phyloP scores from a whole-genome alignment of 768 basidiomycete genomes.

The Saitozyma sp. region DNA sequence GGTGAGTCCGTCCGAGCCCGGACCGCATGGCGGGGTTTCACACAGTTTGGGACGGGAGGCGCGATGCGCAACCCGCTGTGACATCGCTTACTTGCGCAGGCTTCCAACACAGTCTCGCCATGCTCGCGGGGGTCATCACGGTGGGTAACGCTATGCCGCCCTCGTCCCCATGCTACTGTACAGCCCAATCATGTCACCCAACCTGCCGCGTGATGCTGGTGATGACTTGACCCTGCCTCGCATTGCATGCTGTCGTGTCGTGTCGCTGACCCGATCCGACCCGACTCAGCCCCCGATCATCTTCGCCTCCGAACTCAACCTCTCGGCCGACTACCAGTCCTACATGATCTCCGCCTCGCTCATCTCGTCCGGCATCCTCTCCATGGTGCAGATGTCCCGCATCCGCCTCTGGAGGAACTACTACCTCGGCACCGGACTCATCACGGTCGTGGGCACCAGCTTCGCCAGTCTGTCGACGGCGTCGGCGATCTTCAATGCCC shows the following conservation, averaged over 20 bases:
- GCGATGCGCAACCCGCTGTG: background rate
- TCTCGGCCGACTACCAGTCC: slow-evolving; percentile 63
- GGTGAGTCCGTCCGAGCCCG: slow-evolving; percentile 3
- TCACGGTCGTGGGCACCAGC: slow-evolving; percentile 70
- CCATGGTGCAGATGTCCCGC: slow-evolving; percentile 54
- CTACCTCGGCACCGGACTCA: slow-evolving; percentile 72
- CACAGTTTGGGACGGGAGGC: no score
- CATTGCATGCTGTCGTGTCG: no score
- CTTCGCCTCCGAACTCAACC: slow-evolving; percentile 64
- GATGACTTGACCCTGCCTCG: no score
- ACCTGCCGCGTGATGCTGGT: no score
- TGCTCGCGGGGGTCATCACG: slow-evolving; percentile 79
- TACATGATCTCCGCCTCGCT: slow-evolving; percentile 81
- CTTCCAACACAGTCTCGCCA: slow-evolving; percentile 67
- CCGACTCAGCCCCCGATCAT: slow-evolving; percentile 67
- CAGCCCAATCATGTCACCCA: no score
- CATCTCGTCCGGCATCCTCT: slow-evolving; percentile 60
- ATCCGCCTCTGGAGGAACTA: slow-evolving; percentile 55
- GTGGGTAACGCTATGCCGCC: background rate
- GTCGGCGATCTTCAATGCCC: slow-evolving; percentile 64
- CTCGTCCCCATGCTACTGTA: no score
- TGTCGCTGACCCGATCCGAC: no score
- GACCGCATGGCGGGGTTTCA: background rate
- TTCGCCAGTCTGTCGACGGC: slow-evolving; percentile 77
- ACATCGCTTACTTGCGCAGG: slow-evolving; percentile 53